phyloP scores from a whole-genome alignment of 1,139 yeast species.

The Blastobotrys arbuscula region DNA sequence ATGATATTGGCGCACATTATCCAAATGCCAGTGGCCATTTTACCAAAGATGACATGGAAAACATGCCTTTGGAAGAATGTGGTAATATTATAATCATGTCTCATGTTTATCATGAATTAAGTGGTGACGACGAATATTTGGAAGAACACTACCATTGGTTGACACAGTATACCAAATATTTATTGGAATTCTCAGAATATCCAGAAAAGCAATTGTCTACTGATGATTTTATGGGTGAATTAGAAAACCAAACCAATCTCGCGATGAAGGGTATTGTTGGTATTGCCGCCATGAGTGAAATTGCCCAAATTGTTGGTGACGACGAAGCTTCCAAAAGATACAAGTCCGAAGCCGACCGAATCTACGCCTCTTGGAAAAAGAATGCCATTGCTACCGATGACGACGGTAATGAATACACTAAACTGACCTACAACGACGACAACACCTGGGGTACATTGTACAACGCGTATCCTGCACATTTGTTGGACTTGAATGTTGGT shows the following conservation, averaged over 20 bases:
- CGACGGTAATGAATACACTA: conserved; percentile 7
- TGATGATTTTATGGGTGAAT: conserved; percentile 13
- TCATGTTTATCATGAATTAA: background rate
- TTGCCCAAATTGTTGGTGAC: conserved; percentile 8
- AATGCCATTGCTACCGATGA: conserved; percentile 1
- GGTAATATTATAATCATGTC: conserved; percentile 7
- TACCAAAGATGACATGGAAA: background rate
- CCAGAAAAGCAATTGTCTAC: conserved; percentile 14
- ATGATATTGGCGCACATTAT: conserved; percentile 11
- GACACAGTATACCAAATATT: conserved; percentile 6
- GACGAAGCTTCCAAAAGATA: conserved; percentile 3
- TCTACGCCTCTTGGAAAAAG: conserved; percentile 6
- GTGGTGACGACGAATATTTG: conserved; percentile 1
- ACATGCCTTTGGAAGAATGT: conserved; percentile 12
- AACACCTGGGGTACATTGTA: conserved; percentile 10
- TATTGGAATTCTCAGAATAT: conserved; percentile 1
- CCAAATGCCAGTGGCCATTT: conserved; percentile 11
- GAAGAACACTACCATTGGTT: conserved; percentile 6
- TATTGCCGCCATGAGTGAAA: conserved; percentile 6
- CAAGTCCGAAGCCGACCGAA: background rate
- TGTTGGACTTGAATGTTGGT: conserved; percentile 6
- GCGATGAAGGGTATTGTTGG: conserved; percentile 13
- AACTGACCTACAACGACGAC: conserved; percentile 3
- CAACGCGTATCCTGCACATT: conserved; percentile 9
- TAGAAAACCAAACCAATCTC: conserved; percentile 10